phyloP scores from a whole-genome alignment of 2,329 filamentous ascomycete genomes.

The Trichoderma sp. region DNA sequence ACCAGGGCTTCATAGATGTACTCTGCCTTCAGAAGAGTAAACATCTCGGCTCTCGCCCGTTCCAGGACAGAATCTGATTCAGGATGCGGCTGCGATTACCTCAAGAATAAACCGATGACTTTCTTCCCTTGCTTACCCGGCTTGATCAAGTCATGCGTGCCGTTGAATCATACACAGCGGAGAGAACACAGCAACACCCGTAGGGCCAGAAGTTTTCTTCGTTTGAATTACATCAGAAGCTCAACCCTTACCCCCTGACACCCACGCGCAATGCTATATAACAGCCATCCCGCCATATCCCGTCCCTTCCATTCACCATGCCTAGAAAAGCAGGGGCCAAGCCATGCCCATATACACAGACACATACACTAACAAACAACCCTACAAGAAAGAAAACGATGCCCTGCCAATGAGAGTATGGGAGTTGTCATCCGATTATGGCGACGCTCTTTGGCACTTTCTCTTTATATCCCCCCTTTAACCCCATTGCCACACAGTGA shows the following conservation, averaged over 20 bases:
- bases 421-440: conserved; percentile 27
- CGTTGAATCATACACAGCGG: neutral
- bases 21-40: too few relatives aligned
- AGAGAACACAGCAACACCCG: neutral
- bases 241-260: neutral
- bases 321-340: conserved; percentile 1
- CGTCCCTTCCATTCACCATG: neutral
- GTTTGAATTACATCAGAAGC: conserved; percentile 17
- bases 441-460: conserved; percentile 10
- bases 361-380: too few relatives aligned
- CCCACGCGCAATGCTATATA: conserved; percentile 14
- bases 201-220: neutral
- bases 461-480: conserved; percentile 2
- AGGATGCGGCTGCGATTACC: too few relatives aligned
- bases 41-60: too few relatives aligned
- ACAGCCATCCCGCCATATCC: neutral
- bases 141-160: too few relatives aligned
- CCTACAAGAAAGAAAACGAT: neutral
- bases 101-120: too few relatives aligned
- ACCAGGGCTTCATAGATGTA: too few relatives aligned
- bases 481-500: neutral
- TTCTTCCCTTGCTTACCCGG: too few relatives aligned
- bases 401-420: conserved; percentile 17
- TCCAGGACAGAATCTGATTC: too few relatives aligned
- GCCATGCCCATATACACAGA: neutral